phyloP scores from a whole-genome alignment of 441 rosid species.

The Geranium incanum region DNA sequence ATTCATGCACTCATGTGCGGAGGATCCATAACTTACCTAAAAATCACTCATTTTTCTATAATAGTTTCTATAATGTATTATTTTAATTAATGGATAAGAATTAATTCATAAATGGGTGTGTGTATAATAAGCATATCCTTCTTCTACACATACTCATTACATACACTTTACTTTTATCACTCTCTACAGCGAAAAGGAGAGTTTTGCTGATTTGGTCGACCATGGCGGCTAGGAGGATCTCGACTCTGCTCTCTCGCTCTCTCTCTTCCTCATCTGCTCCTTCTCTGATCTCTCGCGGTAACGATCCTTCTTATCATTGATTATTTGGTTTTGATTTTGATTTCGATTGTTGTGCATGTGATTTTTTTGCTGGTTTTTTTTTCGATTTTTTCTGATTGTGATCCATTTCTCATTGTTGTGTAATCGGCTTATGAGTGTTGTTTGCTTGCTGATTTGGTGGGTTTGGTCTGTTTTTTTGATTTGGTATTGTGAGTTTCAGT shows the following conservation, averaged over 20 bases:
- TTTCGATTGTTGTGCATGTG: neutral
- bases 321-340: neutral
- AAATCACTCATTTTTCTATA: neutral
- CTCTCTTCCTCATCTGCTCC: conserved; percentile 25
- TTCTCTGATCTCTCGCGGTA: conserved; percentile 29
- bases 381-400: neutral
- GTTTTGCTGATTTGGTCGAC: neutral
- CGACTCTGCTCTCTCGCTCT: conserved; percentile 60
- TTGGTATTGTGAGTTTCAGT: neutral
- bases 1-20: no score
- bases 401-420: neutral
- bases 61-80: no score
- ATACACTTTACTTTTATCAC: neutral
- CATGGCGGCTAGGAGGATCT: conserved; percentile 69
- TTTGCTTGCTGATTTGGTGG: neutral
- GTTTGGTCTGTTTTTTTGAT: neutral
- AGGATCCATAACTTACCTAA: no score
- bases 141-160: no score
- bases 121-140: no score
- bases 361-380: neutral
- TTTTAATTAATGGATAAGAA: neutral
- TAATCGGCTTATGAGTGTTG: neutral
- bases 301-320: neutral
- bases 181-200: neutral
- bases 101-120: no score